These are phyloP conservation scores for Metarhizium brunneum DNA, from an alignment of 2,329 filamentous ascomycete genomes.

Conservation along the genomic window DNA sequence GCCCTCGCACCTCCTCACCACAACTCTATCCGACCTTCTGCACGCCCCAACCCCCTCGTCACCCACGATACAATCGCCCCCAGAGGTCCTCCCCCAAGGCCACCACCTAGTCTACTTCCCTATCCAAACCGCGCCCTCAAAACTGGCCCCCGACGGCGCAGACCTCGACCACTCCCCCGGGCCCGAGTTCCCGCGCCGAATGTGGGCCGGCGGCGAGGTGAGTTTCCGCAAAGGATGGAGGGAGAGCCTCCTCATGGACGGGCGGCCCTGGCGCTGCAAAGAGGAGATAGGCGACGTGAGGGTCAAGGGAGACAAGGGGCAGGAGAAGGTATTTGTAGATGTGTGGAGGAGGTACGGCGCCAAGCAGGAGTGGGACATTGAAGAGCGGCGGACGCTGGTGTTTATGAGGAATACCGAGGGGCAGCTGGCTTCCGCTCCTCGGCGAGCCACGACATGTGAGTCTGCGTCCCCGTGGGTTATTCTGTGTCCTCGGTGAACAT, in stretches of 20 bases:
- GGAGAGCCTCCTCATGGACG: slow-evolving; percentile 27
- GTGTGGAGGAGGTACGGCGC: slow-evolving; percentile 36
- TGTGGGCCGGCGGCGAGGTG: slow-evolving; percentile 83
- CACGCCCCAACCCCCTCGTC: slow-evolving; percentile 4
- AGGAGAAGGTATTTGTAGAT: slow-evolving; percentile 43
- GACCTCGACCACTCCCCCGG: slow-evolving; percentile 73
- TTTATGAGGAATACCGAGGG: slow-evolving; percentile 34
- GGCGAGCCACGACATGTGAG: slow-evolving; percentile 18
- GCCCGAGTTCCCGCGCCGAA: slow-evolving; percentile 58
- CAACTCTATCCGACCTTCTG: slow-evolving; percentile 50
- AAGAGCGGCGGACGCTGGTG: slow-evolving; percentile 41
- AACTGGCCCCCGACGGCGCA: slow-evolving; percentile 73
- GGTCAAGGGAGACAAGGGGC: slow-evolving; percentile 20
- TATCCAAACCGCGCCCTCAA: slow-evolving; percentile 48
- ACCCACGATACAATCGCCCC: slow-evolving; percentile 13
- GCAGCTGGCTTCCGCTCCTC: slow-evolving; percentile 7
- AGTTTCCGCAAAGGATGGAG: slow-evolving; percentile 33
- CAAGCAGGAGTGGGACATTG: slow-evolving; percentile 24
- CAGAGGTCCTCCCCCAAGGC: slow-evolving; percentile 46
- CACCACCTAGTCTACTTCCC: slow-evolving; percentile 89
- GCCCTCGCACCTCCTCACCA: slow-evolving; percentile 54
- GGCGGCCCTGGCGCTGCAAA: slow-evolving; percentile 29
- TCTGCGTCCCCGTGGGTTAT: background rate
- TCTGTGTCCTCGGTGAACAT: background rate
- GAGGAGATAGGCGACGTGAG: slow-evolving; percentile 34